Conservation (phyloP, 768 basidiomycete species). For the Xanthoconium stramineum region DNA sequence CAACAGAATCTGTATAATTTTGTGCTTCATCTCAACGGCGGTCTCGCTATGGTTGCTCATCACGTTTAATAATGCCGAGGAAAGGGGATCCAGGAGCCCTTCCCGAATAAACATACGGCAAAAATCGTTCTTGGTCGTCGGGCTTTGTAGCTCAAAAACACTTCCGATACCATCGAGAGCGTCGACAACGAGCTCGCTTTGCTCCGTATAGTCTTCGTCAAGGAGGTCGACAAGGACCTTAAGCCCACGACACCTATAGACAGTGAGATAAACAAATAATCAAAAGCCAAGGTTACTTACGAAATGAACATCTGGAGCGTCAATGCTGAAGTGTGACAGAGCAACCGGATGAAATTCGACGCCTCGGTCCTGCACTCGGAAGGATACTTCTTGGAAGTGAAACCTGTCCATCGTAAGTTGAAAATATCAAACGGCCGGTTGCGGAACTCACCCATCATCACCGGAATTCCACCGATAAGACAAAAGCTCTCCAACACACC, state of each 20-base stretch:
- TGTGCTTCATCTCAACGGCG: constrained; percentile 74
- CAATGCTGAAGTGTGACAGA: constrained; percentile 89
- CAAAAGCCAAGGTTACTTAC: constrained; percentile 46
- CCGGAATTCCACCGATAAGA: constrained; percentile 90
- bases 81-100: constrained; percentile 89
- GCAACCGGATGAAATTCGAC: constrained; percentile 87
- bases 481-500: constrained; percentile 94
- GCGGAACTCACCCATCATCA: constrained; percentile 74
- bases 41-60: constrained; percentile 68
- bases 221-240: constrained; percentile 93
- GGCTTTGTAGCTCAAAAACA: constrained; percentile 94
- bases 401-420: constrained; percentile 46
- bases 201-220: constrained; percentile 93
- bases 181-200: constrained; percentile 86
- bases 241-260: constrained; percentile 82
- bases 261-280: neutral
- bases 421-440: neutral
- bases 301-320: constrained; percentile 99
- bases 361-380: constrained; percentile 94
- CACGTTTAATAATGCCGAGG: constrained; percentile 84
- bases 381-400: constrained; percentile 91
- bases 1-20: constrained; percentile 84
- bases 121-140: constrained; percentile 97
- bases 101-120: constrained; percentile 98
- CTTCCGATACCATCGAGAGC: constrained; percentile 92